phyloP scores from a whole-genome alignment of 257 asterid genomes.

The Asclepias syriaca region DNA sequence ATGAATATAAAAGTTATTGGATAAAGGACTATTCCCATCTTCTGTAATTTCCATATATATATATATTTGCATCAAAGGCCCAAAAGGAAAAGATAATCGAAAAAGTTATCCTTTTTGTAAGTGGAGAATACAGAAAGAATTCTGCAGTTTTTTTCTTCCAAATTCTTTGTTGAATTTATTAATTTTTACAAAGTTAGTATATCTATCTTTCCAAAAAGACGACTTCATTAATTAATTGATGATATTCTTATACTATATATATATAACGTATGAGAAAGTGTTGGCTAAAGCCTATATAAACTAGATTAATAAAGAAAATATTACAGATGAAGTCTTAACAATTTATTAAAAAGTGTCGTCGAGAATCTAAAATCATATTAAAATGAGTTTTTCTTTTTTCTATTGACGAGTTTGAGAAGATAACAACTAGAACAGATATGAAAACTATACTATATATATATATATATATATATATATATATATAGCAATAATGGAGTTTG shows the following conservation, averaged over 20 bases:
- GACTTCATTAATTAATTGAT: no score
- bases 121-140: conserved; percentile 11
- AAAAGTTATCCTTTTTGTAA: conserved; percentile 9
- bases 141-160: not conserved
- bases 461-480: no score
- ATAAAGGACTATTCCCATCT: not conserved
- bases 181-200: no score
- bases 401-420: conserved; percentile 32
- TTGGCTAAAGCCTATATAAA: conserved; percentile 12
- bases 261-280: conserved; percentile 2
- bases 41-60: not conserved
- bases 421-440: conserved; percentile 39
- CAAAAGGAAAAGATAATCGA: not conserved
- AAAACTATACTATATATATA: conserved; percentile 5
- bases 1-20: no score
- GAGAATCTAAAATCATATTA: no score
- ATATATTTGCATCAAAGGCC: not conserved
- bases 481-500: conserved; percentile 51
- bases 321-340: no score
- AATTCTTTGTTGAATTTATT: conserved; percentile 6
- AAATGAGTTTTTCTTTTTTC: not conserved
- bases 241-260: no score
- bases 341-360: no score
- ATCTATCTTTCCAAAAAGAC: no score
- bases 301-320: no score